phyloP scores from a whole-genome alignment of 352 stramenopile genomes.

The Hyaloperonospora arabidopsidis region DNA sequence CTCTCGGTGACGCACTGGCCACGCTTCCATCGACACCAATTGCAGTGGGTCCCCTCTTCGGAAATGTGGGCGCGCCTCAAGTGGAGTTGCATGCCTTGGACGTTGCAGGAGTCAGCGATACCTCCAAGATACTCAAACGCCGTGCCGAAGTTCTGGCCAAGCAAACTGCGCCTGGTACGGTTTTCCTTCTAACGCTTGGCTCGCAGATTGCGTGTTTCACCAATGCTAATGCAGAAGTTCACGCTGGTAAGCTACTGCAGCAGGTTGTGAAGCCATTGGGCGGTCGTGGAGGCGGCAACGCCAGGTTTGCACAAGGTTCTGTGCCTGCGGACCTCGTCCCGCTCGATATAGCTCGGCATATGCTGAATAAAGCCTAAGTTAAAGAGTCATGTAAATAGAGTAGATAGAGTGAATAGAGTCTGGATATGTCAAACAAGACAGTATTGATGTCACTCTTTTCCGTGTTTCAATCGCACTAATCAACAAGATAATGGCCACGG shows the following conservation, averaged over 20 bases:
- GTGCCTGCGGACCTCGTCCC: slow-evolving; percentile 16
- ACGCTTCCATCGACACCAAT: slow-evolving; percentile 35
- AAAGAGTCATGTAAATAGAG: slow-evolving; percentile 4
- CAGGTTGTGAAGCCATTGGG: slow-evolving; percentile 42
- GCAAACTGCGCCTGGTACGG: slow-evolving; percentile 16
- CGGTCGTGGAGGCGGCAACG: slow-evolving; percentile 51
- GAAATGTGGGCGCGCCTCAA: slow-evolving; percentile 7
- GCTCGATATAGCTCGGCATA: slow-evolving; percentile 20
- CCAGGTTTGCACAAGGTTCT: slow-evolving; percentile 55
- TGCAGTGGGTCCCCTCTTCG: slow-evolving; percentile 20
- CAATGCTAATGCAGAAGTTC: slow-evolving; percentile 19
- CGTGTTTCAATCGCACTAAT: background rate
- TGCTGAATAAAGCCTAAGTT: slow-evolving; percentile 11
- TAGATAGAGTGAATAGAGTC: no score
- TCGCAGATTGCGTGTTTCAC: slow-evolving; percentile 45
- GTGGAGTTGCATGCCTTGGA: slow-evolving; percentile 36
- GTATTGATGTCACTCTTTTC: no score
- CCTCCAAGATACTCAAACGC: slow-evolving; percentile 48
- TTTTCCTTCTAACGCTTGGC: slow-evolving; percentile 47
- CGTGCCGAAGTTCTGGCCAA: slow-evolving; percentile 50
- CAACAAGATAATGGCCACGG: slow-evolving; percentile 9
- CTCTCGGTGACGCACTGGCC: slow-evolving; percentile 45
- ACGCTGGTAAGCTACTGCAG: slow-evolving; percentile 57
- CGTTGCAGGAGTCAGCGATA: slow-evolving; percentile 24
- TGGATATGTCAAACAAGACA: background rate